Evolutionary conservation across 768 basidiomycete species (phyloP).

Genomic region (Coprinopsis strossmayeri): DNA sequence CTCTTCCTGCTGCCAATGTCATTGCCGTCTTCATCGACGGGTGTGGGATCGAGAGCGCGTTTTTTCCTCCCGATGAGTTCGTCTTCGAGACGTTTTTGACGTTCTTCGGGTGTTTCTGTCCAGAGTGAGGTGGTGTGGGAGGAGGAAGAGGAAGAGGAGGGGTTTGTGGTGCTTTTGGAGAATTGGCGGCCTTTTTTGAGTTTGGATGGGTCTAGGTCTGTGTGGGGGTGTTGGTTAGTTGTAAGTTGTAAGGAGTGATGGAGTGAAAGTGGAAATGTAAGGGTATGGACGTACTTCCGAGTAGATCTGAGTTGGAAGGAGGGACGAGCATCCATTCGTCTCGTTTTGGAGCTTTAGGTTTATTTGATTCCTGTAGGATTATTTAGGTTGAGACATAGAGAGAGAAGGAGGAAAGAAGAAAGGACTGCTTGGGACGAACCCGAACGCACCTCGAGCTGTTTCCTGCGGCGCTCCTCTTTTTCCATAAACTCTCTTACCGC

Average conservation of each 20-base stretch:
- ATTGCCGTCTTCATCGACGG: slow-evolving; percentile 33
- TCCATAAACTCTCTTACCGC: slow-evolving; percentile 82
- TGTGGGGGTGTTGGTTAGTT: slow-evolving; percentile 1
- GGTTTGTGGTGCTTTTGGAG: slow-evolving; percentile 44
- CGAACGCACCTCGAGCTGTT: slow-evolving; percentile 53
- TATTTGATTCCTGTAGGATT: slow-evolving; percentile 67
- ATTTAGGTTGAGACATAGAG: too few species aligned
- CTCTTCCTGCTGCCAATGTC: slow-evolving; percentile 44
- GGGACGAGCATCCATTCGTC: slow-evolving; percentile 99
- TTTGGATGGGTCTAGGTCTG: slow-evolving; percentile 85
- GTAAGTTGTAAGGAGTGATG: background rate
- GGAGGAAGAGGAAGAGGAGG: too few species aligned
- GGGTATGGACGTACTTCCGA: slow-evolving; percentile 72
- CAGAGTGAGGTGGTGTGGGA: slow-evolving; percentile 67
- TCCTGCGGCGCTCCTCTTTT: slow-evolving; percentile 70
- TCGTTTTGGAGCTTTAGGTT: slow-evolving; percentile 73
- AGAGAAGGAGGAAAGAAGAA: too few species aligned
- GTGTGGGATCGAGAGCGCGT: slow-evolving; percentile 51
- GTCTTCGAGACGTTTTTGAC: slow-evolving; percentile 86
- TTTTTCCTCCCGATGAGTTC: slow-evolving; percentile 91
- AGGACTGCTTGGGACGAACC: background rate
- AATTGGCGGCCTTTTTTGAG: slow-evolving; percentile 70
- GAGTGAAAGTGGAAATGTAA: background rate
- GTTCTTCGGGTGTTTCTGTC: slow-evolving; percentile 96
- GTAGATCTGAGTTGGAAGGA: slow-evolving; percentile 72